Base-by-base conservation (phyloP, 1,284 basidiomycete species). In the Tylopilus orsonianus region DNA sequence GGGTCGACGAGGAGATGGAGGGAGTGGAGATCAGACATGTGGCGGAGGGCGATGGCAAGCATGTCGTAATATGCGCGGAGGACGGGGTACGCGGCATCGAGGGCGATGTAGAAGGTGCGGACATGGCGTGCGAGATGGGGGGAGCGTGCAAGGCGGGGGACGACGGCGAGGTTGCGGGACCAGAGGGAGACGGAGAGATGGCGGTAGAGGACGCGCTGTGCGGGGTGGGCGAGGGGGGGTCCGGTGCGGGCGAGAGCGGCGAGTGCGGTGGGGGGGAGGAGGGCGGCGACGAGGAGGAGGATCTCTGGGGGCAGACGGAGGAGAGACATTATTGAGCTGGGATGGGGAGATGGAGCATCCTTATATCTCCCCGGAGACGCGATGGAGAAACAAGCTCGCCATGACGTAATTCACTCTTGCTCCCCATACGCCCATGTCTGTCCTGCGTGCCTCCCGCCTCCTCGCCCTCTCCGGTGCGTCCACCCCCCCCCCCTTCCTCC, bases 141-240 rank as follows among this genome's bases (percentile, higher is more conserved):
- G 18, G 71, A 75, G 14, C 58, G 58, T 9, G 82, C 79, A 52
- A 89, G 77, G 41, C 80, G 77, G 48, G 65, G 48, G 45, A 87
- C 68, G 62, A 79, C 69, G 56, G 63, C 45, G 52, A 80, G 72
- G 59, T 78, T 79, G 52, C 63, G 69, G 6, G 72, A 65, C 44
- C 67, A 60, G 5, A 70, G 59, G 33, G 78, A 74, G 41, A 81
- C 57, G 39, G 69, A 60, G 56, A 88, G 56, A 57, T 78, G 65
- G 46, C 80, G 74, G 66, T 85, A 89, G 62, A 89, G 80, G 37
- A 73, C 62, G 49, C 79, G 78, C 48, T 78, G 79, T 1, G 81
- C 81, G 55, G 78, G 64, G 44, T 68, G 68, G 54, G 69, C 68
- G 57, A 84, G 57, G 29, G 60, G 52, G 7, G 72, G 60, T 54